Evolutionary conservation across 495 filamentous ascomycete genomes (phyloP).

Genomic region (Rostrohypoxylon terebratum): DNA sequence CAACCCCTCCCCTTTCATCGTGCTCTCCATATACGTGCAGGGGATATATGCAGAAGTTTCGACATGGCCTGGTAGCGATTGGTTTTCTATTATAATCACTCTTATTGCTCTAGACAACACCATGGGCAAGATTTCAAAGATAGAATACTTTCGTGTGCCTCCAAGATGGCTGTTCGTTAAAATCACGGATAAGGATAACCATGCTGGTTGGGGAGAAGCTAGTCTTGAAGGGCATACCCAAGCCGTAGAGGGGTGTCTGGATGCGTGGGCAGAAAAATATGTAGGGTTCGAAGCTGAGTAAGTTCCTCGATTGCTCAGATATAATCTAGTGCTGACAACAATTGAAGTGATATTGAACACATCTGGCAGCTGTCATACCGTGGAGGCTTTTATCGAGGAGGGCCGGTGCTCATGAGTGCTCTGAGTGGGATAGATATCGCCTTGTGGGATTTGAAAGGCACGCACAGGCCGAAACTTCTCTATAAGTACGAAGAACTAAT

Average conservation of each 20-base stretch:
- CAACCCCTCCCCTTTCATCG: background rate
- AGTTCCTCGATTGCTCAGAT: conserved; percentile 24
- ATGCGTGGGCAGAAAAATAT: conserved; percentile 72
- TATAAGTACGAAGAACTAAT: background rate
- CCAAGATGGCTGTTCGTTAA: conserved; percentile 87
- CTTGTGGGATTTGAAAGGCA: conserved; percentile 80
- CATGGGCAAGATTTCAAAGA: conserved; percentile 75
- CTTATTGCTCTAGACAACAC: background rate
- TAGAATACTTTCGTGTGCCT: conserved; percentile 80
- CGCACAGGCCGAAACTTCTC: background rate
- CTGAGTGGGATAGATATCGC: conserved; percentile 85
- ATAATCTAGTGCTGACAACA: background rate
- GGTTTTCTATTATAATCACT: background rate
- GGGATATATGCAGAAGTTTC: background rate
- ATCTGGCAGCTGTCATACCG: conserved; percentile 81
- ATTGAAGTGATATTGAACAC: conserved; percentile 79
- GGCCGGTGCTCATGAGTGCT: conserved; percentile 85
- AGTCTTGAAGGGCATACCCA: conserved; percentile 81
- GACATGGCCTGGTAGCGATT: no score
- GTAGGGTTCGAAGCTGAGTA: conserved; percentile 80
- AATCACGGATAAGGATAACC: conserved; percentile 71
- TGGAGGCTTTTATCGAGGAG: conserved; percentile 82
- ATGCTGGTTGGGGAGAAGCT: conserved; percentile 82
- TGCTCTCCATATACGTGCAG: background rate
- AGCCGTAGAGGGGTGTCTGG: conserved; percentile 79